A percentile compares a stretch with the other conserved stretches of the same genome.
Conservation (phyloP, 2,329 filamentous ascomycete species). For the Fusarium anguioides region DNA sequence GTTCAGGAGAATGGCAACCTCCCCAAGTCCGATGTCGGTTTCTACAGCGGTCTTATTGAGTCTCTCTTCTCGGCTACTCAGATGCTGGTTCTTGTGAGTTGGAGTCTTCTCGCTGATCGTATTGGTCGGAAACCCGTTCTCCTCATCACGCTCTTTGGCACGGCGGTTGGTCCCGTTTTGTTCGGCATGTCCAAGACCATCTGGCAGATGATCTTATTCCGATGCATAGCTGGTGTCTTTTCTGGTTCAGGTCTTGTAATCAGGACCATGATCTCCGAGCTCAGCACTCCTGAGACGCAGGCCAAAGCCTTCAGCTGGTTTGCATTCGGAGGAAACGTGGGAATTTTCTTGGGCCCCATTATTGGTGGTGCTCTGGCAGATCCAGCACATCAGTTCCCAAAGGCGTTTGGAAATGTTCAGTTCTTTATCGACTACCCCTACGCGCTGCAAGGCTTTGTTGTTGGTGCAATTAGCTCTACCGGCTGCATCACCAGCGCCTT, state of each 20-base stretch:
- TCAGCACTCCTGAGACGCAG: constrained; percentile 75
- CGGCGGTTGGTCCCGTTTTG: constrained; percentile 68
- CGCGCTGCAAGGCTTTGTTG: constrained; percentile 65
- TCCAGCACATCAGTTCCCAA: constrained; percentile 72
- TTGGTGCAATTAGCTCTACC: constrained; percentile 65
- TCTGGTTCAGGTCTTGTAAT: constrained; percentile 79
- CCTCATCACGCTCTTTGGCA: constrained; percentile 72
- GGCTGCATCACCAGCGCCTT: constrained; percentile 63
- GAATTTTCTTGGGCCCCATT: constrained; percentile 77
- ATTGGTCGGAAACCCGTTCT: constrained; percentile 79
- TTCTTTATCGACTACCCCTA: constrained; percentile 66
- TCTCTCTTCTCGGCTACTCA: constrained; percentile 79
- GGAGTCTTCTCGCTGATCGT: constrained; percentile 72
- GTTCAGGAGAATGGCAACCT: constrained; percentile 73
- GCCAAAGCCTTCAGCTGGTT: constrained; percentile 81
- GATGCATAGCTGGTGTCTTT: constrained; percentile 78
- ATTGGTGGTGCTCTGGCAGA: constrained; percentile 76
- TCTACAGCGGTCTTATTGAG: constrained; percentile 82
- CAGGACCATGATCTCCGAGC: constrained; percentile 80
- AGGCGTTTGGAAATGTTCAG: constrained; percentile 57
- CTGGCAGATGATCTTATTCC: constrained; percentile 79
- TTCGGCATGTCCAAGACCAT: constrained; percentile 76
- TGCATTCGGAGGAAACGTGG: constrained; percentile 78
- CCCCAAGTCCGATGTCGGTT: constrained; percentile 75
- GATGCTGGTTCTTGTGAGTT: constrained; percentile 80